Evolutionary conservation across 2,329 filamentous ascomycete species (phyloP).

Genomic region (Neocucurbitaria cava): DNA sequence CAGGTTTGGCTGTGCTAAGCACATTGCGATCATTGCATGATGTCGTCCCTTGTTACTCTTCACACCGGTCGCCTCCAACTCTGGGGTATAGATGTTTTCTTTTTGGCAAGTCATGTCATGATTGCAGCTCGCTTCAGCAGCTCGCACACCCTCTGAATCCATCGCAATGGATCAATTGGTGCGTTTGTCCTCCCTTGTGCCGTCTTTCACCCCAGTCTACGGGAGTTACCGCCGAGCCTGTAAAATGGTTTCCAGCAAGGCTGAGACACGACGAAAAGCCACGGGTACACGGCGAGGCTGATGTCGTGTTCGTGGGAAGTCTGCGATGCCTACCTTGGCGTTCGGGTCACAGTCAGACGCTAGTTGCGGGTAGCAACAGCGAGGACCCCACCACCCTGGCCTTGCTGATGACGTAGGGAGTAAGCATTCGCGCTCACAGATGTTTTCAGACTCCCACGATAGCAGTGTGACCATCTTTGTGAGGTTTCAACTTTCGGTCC

Average conservation of each 20-base stretch:
- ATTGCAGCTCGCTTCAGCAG: background rate
- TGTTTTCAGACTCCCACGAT: background rate
- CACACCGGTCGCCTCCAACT: background rate
- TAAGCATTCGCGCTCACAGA: background rate
- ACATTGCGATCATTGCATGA: background rate
- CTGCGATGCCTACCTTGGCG: background rate
- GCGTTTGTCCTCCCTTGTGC: background rate
- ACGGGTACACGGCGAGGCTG: background rate
- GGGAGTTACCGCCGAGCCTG: background rate
- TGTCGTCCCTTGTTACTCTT: background rate
- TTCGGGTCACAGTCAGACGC: background rate
- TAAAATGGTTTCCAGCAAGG: background rate
- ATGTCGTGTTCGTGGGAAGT: background rate
- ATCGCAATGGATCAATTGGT: background rate
- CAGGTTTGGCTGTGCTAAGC: background rate
- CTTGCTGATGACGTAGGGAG: background rate
- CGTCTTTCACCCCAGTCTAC: background rate
- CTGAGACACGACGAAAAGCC: background rate
- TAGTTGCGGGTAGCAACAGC: background rate
- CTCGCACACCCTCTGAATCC: background rate
- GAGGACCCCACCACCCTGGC: background rate
- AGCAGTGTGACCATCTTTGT: background rate
- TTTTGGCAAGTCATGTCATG: background rate
- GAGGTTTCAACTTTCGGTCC: background rate
- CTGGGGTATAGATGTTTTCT: background rate